Evolutionary conservation across 2,329 filamentous ascomycete genomes (phyloP).

Genomic region (Coniosporium tulheliwenetii): DNA sequence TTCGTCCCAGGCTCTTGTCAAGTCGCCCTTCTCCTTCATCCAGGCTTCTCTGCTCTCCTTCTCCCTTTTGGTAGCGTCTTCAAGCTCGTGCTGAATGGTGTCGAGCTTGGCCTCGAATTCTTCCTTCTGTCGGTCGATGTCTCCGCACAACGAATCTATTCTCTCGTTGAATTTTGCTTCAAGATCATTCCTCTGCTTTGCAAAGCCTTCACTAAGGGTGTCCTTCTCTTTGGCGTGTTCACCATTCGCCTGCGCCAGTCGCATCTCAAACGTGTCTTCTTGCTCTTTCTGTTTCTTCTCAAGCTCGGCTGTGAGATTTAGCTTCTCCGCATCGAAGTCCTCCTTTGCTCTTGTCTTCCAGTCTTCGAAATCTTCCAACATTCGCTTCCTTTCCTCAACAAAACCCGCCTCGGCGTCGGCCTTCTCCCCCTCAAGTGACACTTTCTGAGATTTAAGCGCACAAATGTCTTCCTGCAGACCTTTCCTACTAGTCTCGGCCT

Average conservation of each 20-base stretch:
- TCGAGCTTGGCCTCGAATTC: slow-evolving; percentile 1
- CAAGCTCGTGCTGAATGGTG: slow-evolving; percentile 24
- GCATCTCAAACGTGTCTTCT: slow-evolving; percentile 26
- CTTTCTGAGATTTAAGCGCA: slow-evolving; percentile 16
- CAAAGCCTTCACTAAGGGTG: slow-evolving; percentile 15
- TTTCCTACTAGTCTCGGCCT: slow-evolving; percentile 26
- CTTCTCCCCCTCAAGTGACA: slow-evolving; percentile 26
- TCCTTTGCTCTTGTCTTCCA: slow-evolving; percentile 19
- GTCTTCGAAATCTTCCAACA: slow-evolving; percentile 9
- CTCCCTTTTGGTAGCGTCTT: slow-evolving; percentile 28
- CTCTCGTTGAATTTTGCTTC: slow-evolving; percentile 21
- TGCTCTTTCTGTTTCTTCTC: slow-evolving; percentile 20
- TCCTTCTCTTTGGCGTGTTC: slow-evolving; percentile 18
- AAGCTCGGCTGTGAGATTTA: slow-evolving; percentile 16
- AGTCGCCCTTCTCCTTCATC: slow-evolving; percentile 23
- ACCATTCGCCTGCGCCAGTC: slow-evolving; percentile 27
- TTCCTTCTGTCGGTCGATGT: slow-evolving; percentile 5
- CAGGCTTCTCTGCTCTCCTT: slow-evolving; percentile 31
- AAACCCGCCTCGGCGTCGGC: slow-evolving; percentile 25
- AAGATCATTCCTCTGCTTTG: slow-evolving; percentile 20
- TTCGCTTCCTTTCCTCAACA: slow-evolving; percentile 17
- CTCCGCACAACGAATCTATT: too few species aligned
- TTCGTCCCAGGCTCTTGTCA: slow-evolving; percentile 25
- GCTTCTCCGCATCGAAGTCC: slow-evolving; percentile 16
- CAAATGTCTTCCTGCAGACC: slow-evolving; percentile 16